A percentile compares a stretch with the other conserved stretches of the same genome.
Conservation (phyloP, 768 basidiomycete genomes). For the Lentinula detonsa region DNA sequence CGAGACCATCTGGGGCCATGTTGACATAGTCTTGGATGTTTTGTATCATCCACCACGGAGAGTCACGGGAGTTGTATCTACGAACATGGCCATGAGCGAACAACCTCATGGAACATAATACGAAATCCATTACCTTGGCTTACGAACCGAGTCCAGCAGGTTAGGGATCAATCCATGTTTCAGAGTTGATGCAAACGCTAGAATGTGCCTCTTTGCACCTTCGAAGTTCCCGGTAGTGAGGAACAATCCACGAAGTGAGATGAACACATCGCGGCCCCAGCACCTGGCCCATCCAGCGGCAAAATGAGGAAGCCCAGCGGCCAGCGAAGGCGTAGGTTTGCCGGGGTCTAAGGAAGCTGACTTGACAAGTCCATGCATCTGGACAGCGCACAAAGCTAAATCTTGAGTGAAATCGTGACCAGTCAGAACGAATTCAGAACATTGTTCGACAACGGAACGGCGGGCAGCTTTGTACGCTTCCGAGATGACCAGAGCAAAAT, state of each 20-base stretch:
- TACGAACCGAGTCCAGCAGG: slow-evolving; percentile 82
- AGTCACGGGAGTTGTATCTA: slow-evolving; percentile 94
- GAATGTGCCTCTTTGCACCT: slow-evolving; percentile 83
- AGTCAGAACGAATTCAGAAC: slow-evolving; percentile 76
- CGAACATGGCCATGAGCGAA: not conserved
- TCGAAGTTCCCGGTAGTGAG: slow-evolving; percentile 86
- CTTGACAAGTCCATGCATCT: slow-evolving; percentile 88
- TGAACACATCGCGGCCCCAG: slow-evolving; percentile 96
- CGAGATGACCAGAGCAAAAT: slow-evolving; percentile 87
- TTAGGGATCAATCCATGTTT: slow-evolving; percentile 98
- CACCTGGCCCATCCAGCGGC: slow-evolving; percentile 89
- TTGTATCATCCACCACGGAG: slow-evolving; percentile 99
- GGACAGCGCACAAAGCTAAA: slow-evolving; percentile 77
- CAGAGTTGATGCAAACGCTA: slow-evolving; percentile 87
- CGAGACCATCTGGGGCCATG: slow-evolving; percentile 78
- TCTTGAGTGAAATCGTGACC: slow-evolving; percentile 90
- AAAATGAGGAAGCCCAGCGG: slow-evolving; percentile 96
- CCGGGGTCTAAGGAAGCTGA: slow-evolving; percentile 84
- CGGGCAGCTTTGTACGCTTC: slow-evolving; percentile 92
- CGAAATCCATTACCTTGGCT: slow-evolving; percentile 55
- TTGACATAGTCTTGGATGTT: slow-evolving; percentile 93
- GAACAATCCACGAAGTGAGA: slow-evolving; percentile 89
- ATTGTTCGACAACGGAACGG: slow-evolving; percentile 76
- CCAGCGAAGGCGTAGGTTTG: slow-evolving; percentile 70
- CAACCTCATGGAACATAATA: not conserved